These are phyloP conservation scores for Cyanidioschyzon merolae DNA, from an alignment of 23 red algal genomes.

Conservation along the genomic window DNA sequence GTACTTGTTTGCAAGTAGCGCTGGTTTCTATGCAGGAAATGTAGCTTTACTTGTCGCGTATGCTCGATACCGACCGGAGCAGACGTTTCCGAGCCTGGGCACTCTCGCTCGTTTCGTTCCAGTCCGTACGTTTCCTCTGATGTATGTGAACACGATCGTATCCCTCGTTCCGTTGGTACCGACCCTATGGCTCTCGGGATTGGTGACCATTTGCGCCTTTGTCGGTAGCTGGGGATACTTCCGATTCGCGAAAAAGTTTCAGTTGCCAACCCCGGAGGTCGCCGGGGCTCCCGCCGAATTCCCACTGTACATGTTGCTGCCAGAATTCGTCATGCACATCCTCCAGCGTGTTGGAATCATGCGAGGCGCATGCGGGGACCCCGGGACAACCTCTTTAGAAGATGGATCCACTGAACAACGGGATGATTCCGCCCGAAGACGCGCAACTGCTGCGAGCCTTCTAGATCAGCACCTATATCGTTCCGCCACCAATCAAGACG, in stretches of 20 bases:
- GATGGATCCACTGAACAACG: neutral
- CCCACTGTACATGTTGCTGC: neutral
- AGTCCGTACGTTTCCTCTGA: neutral
- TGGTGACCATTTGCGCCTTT: neutral
- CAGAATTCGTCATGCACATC: neutral
- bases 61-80: neutral
- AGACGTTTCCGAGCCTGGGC: neutral
- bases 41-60: neutral
- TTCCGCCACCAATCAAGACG: neutral
- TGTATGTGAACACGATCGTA: neutral
- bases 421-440: neutral
- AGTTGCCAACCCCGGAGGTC: neutral
- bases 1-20: neutral
- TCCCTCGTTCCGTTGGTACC: neutral
- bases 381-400: neutral
- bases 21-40: neutral
- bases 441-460: neutral
- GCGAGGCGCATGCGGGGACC: neutral
- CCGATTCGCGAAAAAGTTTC: neutral
- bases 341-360: neutral
- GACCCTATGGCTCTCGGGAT: neutral
- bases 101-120: neutral
- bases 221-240: conserved; percentile 1
- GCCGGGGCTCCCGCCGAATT: neutral
- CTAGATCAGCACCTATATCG: neutral